A percentile compares a stretch with the other conserved stretches of the same genome.
phyloP scores from a whole-genome alignment of 495 filamentous ascomycete species.

The Penicillium dipodomyicola region DNA sequence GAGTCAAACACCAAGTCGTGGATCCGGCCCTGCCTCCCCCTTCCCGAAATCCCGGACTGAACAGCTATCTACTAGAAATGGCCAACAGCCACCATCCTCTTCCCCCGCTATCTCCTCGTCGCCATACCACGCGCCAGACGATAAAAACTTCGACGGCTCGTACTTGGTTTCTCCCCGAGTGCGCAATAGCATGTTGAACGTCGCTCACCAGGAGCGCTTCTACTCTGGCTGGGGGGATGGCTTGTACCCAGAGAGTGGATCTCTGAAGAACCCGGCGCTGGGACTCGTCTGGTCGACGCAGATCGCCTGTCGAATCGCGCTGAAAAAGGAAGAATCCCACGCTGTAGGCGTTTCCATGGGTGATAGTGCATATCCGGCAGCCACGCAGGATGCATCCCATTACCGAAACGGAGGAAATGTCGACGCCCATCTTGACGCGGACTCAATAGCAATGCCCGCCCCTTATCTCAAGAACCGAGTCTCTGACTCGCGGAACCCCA shows the following conservation, averaged over 20 bases:
- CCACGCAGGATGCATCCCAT: conserved; percentile 5
- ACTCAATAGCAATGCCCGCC: conserved; percentile 5
- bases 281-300: conserved; percentile 90
- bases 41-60: conserved; percentile 16
- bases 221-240: conserved; percentile 90
- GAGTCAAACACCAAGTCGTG: conserved; percentile 20
- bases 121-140: conserved; percentile 35
- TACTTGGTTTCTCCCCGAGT: conserved; percentile 40
- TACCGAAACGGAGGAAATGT: background rate
- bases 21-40: conserved; percentile 22
- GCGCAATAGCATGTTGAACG: conserved; percentile 54
- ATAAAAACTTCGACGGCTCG: conserved; percentile 38
- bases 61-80: background rate
- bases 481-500: background rate
- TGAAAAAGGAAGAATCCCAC: conserved; percentile 57
- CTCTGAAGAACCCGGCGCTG: conserved; percentile 77
- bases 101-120: conserved; percentile 34
- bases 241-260: conserved; percentile 10
- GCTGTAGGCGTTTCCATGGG: background rate
- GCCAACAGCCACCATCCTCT: conserved; percentile 12
- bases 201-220: conserved; percentile 87
- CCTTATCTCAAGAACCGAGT: background rate
- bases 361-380: conserved; percentile 4
- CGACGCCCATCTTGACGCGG: background rate
- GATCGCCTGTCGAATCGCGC: conserved; percentile 74